Conservation (phyloP, 1,284 basidiomycete species). For the Ustilago loliicola region DNA sequence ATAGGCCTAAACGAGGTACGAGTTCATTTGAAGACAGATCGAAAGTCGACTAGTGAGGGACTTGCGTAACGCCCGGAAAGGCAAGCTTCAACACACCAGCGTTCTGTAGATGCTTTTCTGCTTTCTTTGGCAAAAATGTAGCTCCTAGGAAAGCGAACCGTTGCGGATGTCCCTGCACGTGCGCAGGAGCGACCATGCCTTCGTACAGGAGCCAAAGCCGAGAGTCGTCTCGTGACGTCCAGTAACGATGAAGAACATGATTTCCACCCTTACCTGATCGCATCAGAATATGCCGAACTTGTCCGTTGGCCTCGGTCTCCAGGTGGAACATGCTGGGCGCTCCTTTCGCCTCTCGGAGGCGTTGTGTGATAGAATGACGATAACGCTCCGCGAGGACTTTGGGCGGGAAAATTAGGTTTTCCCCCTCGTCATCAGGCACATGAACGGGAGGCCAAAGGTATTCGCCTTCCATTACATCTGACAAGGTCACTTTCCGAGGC, state of each 20-base stretch:
- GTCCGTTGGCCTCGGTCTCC: not conserved
- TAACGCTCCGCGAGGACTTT: not conserved
- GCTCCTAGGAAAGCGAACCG: not conserved
- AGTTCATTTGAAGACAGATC: no score
- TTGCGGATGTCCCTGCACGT: not conserved
- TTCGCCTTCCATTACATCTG: constrained; percentile 12
- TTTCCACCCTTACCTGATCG: not conserved
- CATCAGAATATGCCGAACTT: constrained; percentile 7
- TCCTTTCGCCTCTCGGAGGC: no score
- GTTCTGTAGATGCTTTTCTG: not conserved
- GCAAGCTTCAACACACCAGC: not conserved
- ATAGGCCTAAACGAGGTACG: no score
- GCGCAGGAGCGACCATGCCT: not conserved
- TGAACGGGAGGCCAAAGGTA: constrained; percentile 22
- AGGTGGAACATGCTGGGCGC: not conserved
- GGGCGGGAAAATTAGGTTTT: not conserved
- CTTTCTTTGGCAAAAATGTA: not conserved
- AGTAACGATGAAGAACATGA: not conserved
- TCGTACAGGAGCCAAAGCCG: constrained; percentile 18
- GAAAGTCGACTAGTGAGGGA: not conserved
- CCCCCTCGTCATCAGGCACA: not conserved
- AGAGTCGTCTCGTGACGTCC: rapidly evolving
- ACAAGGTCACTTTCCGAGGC: not conserved
- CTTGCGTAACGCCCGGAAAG: not conserved
- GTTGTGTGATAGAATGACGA: not conserved